Base-by-base conservation (phyloP, 2,329 filamentous ascomycete species). In the Alternaria alternata region DNA sequence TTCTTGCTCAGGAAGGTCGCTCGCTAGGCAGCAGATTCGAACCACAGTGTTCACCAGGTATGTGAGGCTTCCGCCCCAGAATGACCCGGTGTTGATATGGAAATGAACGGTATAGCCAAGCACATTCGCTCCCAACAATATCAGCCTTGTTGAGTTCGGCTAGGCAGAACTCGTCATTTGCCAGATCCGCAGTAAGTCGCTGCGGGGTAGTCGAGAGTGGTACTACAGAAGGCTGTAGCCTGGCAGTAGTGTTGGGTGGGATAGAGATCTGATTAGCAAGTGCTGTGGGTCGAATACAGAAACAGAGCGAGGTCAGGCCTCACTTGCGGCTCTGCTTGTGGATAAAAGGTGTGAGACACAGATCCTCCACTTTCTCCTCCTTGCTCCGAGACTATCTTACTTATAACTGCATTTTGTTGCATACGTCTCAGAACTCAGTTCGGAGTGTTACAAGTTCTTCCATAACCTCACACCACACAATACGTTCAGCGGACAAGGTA, bases 271-370 rank as follows among this genome's bases (percentile, higher is more conserved):
- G 22, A 54, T 46, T 54, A 54, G 46, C 26, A 38, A 41, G 30
- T 5, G 20, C 2, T 36, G 46, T 46, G 18, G 24, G 38, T 39
- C 14, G 20, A 4, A 3, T 30, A 32, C 16, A 14, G 14, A 28
- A 12, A 3, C n/a, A 7, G 49, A 42, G 18, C 41, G 24, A 46
- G 48, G 32, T 43, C 43, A 62, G 64, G 48, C 49, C 57, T 52
- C 51, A 1, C 48, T 59, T 59, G 57, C 46, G 53, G 58, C 65
- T 62, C 61, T 55, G 48, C 51, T 28, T 39, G 39, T 20, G 38
- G 56, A 59, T 64, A 64, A 63, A 64, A 64, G 59, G 65, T 63
- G 42, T 28, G 57, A 57, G 43, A 44, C 39, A 14, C 30, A 43
- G 46, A 47, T 51, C n/a, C 22, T 46, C 47, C 24, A 44, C 47